Conservation (phyloP, 2,329 filamentous ascomycete genomes). For the Monosporascus cannonballus region DNA sequence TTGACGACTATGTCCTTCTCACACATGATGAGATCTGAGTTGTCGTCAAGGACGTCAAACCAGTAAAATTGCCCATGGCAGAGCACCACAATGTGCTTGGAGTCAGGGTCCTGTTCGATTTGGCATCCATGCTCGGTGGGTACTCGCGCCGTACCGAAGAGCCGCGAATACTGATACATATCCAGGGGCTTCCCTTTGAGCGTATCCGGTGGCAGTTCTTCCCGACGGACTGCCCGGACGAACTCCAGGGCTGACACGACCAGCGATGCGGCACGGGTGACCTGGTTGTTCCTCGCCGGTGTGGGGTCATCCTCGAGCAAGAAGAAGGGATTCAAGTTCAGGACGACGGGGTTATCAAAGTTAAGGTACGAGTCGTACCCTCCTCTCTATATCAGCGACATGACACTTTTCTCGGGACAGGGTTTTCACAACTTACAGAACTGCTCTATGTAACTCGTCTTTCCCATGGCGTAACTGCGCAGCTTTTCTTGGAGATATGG, state of each 20-base stretch:
- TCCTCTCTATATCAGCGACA: constrained; percentile 29
- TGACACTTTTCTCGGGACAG: neutral
- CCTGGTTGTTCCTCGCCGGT: constrained; percentile 91
- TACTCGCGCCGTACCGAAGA: constrained; percentile 92
- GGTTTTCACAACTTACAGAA: constrained; percentile 65
- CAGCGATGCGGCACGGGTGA: constrained; percentile 87
- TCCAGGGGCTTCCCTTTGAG: constrained; percentile 78
- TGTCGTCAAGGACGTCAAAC: constrained; percentile 95
- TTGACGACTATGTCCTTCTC: constrained; percentile 92
- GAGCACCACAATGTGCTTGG: constrained; percentile 88
- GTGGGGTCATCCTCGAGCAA: constrained; percentile 95
- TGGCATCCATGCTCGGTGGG: constrained; percentile 93
- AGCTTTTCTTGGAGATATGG: constrained; percentile 81
- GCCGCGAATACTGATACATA: constrained; percentile 96
- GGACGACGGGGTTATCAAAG: constrained; percentile 93
- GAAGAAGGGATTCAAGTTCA: constrained; percentile 98
- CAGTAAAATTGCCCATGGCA: constrained; percentile 97
- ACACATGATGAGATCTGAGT: constrained; percentile 93
- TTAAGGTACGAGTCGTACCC: constrained; percentile 99
- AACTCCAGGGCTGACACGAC: constrained; percentile 88
- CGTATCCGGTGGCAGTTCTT: constrained; percentile 86
- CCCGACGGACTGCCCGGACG: constrained; percentile 83
- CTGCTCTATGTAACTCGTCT: constrained; percentile 96
- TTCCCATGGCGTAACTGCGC: constrained; percentile 82
- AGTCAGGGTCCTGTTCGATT: constrained; percentile 89